phyloP scores from a whole-genome alignment of 345 rosid species.

The Fremontodendron californicum region DNA sequence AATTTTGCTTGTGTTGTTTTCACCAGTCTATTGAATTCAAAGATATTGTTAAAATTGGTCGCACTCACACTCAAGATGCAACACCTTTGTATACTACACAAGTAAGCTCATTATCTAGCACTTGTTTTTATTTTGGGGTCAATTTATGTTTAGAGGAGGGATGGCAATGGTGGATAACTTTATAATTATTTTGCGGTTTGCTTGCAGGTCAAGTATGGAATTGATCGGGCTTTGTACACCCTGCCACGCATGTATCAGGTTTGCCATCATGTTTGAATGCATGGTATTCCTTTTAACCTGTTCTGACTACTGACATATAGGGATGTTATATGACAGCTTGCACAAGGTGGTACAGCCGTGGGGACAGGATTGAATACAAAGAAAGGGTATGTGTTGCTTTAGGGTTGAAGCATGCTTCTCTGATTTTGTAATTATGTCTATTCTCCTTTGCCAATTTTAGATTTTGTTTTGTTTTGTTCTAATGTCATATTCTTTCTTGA shows the following conservation, averaged over 20 bases:
- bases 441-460: no score
- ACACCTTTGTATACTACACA: slow-evolving; percentile 94
- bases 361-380: background rate
- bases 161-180: slow-evolving; percentile 4
- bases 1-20: background rate
- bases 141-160: background rate
- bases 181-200: background rate
- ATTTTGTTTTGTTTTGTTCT: slow-evolving; percentile 2
- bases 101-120: slow-evolving; percentile 32
- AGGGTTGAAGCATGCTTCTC: no score
- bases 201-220: slow-evolving; percentile 80
- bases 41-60: slow-evolving; percentile 91
- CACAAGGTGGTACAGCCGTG: slow-evolving; percentile 35
- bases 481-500: background rate
- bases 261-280: slow-evolving; percentile 15
- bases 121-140: background rate
- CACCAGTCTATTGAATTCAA: slow-evolving; percentile 67
- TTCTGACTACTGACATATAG: slow-evolving; percentile 31
- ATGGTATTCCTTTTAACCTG: slow-evolving; percentile 7
- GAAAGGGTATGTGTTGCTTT: background rate
- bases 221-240: slow-evolving; percentile 62
- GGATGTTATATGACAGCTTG: slow-evolving; percentile 58
- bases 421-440: no score
- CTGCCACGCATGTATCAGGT: slow-evolving; percentile 95
- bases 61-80: slow-evolving; percentile 97